A percentile compares a stretch with the other conserved stretches of the same genome.
Conservation (phyloP, 2,329 filamentous ascomycete species). For the Thelonectria olida region DNA sequence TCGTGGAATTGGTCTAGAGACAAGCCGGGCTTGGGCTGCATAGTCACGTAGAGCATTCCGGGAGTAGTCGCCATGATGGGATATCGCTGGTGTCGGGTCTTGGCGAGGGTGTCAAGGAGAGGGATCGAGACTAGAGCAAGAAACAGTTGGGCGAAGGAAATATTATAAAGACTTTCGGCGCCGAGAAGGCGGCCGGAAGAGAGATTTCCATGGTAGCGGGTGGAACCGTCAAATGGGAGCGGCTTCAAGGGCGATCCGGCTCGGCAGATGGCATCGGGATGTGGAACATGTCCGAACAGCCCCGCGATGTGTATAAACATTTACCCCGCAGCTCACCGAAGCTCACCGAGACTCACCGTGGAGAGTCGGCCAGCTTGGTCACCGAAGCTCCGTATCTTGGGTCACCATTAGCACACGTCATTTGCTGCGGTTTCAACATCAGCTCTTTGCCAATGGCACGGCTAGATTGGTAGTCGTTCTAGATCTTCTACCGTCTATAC, state of each 20-base stretch:
- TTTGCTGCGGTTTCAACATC: no score
- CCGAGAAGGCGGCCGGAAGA: conserved; percentile 35
- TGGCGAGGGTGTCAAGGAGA: conserved; percentile 2
- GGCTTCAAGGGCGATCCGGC: conserved; percentile 32
- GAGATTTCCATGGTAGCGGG: conserved; percentile 37
- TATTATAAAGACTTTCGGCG: not conserved
- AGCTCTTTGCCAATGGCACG: no score
- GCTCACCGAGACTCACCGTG: conserved; percentile 15
- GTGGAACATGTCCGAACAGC: conserved; percentile 19
- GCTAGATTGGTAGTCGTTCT: no score
- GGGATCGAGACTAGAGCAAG: not conserved
- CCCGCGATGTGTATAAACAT: conserved; percentile 36
- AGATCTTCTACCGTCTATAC: no score
- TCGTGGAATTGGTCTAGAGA: conserved; percentile 80
- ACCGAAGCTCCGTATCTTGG: conserved; percentile 15
- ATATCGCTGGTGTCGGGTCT: conserved; percentile 5
- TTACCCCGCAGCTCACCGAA: conserved; percentile 40
- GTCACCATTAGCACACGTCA: no score
- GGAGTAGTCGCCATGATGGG: conserved; percentile 53
- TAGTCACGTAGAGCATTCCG: conserved; percentile 85
- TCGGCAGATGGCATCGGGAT: conserved; percentile 44
- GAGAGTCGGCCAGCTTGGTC: no score
- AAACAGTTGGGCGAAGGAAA: not conserved
- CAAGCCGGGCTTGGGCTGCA: conserved; percentile 77
- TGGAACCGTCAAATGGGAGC: conserved; percentile 27